A percentile compares a stretch with the other conserved stretches of the same genome.
Conservation (phyloP, 2,329 filamentous ascomycete genomes). For the Cercospora beticola region DNA sequence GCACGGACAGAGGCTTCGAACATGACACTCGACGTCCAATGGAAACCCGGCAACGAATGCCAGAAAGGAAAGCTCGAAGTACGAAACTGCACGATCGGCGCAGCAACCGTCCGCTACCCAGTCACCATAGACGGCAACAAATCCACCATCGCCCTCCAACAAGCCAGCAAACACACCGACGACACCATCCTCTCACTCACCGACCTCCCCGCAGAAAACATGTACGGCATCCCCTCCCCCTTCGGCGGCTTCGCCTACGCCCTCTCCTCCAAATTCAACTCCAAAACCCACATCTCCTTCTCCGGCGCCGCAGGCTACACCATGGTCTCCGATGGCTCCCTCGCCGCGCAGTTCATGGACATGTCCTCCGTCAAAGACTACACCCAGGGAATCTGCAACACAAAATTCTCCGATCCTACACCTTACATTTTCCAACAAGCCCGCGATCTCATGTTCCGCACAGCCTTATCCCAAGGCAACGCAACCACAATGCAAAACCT, state of each 20-base stretch:
- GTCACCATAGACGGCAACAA: conserved; percentile 21
- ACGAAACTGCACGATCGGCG: conserved; percentile 19
- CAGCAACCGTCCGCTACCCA: conserved; percentile 19
- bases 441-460: conserved; percentile 24
- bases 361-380: conserved; percentile 13
- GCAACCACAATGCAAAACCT: conserved; percentile 11
- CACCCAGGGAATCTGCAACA: conserved; percentile 12
- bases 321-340: conserved; percentile 10
- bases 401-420: conserved; percentile 19
- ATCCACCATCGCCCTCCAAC: conserved; percentile 18
- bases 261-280: conserved; percentile 18
- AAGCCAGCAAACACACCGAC: background rate
- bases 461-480: conserved; percentile 22
- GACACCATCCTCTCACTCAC: conserved; percentile 11
- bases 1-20: conserved; percentile 14
- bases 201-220: conserved; percentile 11
- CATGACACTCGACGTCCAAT: conserved; percentile 19
- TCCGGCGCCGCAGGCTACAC: conserved; percentile 20
- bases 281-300: conserved; percentile 14
- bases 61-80: conserved; percentile 13
- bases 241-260: conserved; percentile 20
- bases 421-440: conserved; percentile 18
- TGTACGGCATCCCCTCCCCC: conserved; percentile 17
- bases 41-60: conserved; percentile 18
- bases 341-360: conserved; percentile 19